These are phyloP conservation scores for Amylocarpus encephaloides DNA, from an alignment of 2,329 filamentous ascomycete species.

Conservation along the genomic window DNA sequence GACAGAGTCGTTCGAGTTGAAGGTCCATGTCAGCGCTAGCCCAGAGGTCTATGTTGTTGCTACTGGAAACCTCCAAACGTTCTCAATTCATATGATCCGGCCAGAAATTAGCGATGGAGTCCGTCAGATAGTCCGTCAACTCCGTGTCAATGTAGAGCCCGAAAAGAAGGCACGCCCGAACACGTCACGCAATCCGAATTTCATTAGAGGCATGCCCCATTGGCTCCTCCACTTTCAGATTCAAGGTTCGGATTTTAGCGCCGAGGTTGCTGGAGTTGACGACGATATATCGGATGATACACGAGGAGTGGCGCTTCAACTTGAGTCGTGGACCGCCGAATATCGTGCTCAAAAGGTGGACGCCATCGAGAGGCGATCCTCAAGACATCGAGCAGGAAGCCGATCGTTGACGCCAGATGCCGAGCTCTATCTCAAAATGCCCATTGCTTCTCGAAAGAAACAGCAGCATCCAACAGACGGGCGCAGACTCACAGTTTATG, in stretches of 20 bases:
- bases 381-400: slow-evolving; percentile 64
- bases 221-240: slow-evolving; percentile 84
- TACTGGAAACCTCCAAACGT: slow-evolving; percentile 75
- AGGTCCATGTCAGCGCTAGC: slow-evolving; percentile 74
- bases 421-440: slow-evolving; percentile 48
- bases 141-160: slow-evolving; percentile 63
- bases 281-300: slow-evolving; percentile 74
- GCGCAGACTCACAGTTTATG: slow-evolving; percentile 71
- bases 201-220: slow-evolving; percentile 69
- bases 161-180: slow-evolving; percentile 49
- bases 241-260: slow-evolving; percentile 80
- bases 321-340: slow-evolving; percentile 82
- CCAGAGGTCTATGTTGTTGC: slow-evolving; percentile 79
- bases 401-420: slow-evolving; percentile 62
- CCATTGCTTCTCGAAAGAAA: slow-evolving; percentile 47
- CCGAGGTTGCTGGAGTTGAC: slow-evolving; percentile 87
- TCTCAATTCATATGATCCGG: slow-evolving; percentile 82
- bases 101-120: slow-evolving; percentile 90
- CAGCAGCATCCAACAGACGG: slow-evolving; percentile 60
- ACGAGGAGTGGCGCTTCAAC: slow-evolving; percentile 75
- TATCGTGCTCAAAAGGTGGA: slow-evolving; percentile 80
- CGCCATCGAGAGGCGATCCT: slow-evolving; percentile 48
- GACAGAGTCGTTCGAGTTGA: slow-evolving; percentile 83
- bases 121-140: slow-evolving; percentile 81
- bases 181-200: slow-evolving; percentile 51